Evolutionary conservation across 116 monocot genomes (phyloP), one percentile per base, ranked within the genome.

Genomic region (Posidonia oceanica): DNA sequence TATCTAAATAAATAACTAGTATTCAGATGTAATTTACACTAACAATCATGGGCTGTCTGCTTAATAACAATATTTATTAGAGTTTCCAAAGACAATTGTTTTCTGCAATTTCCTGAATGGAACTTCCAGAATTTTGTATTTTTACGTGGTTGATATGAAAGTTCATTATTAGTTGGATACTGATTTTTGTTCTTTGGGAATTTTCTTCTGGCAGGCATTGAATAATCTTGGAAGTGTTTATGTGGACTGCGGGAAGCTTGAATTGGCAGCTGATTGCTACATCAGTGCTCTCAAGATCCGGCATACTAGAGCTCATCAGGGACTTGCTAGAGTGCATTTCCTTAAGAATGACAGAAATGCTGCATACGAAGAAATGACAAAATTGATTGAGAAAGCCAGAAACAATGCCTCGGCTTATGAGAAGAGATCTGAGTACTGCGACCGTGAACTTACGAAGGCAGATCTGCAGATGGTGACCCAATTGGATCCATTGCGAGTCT

Each of bases 371-470:
- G 90, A 90, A 74, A 90, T 90, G 90, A 86, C 83, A 17, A 86
- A 79, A 68, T 71, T 90, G 58, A 86, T 84, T 56, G 86, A 82
- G 76, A 90, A 90, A 53, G 83, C 90, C n/a, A 75, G 80, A 69
- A 86, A 82, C 74, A 90, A 90, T 78, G 86, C 90, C 14, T 90
- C 90, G 4, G 90, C 90, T n/a, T 90, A 83, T 71, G 90, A 90
- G 79, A 90, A 90, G 75, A 79, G 90, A 69, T 90, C 90, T 0
- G 90, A 90, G 61, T 90, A 90, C 71, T 90, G 86, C 66, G 84
- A 90, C 2, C 83, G 86, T 22, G 86, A 90, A 18, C 77, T 77
- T 39, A 84, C 86, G 37, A 86, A 74, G 70, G 78, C 74, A 14
- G 90, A 90, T 71, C 59, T 90, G 62, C 70, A 81, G 52, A 84